These are phyloP conservation scores for Corniculantispora saksenae DNA, from an alignment of 2,329 filamentous ascomycete genomes.

Conservation along the genomic window DNA sequence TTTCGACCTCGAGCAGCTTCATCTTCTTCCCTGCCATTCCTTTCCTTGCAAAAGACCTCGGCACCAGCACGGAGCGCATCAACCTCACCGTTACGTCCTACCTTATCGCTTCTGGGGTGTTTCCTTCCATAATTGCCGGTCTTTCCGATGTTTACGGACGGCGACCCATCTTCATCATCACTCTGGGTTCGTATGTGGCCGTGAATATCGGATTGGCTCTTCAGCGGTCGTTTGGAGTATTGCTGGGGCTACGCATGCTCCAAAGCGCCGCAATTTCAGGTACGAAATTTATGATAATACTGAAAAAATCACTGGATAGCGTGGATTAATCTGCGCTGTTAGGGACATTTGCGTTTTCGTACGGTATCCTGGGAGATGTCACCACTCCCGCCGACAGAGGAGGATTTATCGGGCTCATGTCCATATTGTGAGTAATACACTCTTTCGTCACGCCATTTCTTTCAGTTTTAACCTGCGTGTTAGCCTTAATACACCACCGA, in stretches of 20 bases:
- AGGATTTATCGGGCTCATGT: constrained; percentile 33
- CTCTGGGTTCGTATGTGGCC: constrained; percentile 43
- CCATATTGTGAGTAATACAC: neutral
- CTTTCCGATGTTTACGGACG: constrained; percentile 45
- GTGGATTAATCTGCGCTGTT: neutral
- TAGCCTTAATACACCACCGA: constrained; percentile 2
- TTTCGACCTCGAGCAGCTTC: constrained; percentile 29
- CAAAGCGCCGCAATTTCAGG: constrained; percentile 48
- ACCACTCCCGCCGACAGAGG: constrained; percentile 56
- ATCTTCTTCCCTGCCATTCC: constrained; percentile 30
- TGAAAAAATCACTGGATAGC: too few relatives aligned
- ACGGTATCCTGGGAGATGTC: constrained; percentile 56
- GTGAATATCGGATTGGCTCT: constrained; percentile 46
- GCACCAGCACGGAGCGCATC: constrained; percentile 27
- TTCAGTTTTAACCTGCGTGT: too few relatives aligned
- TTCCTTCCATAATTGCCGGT: neutral
- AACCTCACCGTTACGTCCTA: constrained; percentile 42
- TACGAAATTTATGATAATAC: neutral
- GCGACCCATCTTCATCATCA: constrained; percentile 46
- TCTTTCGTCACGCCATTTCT: too few relatives aligned
- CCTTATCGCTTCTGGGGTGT: constrained; percentile 44
- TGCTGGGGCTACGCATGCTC: constrained; percentile 47
- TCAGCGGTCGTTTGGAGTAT: constrained; percentile 40
- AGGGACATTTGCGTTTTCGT: constrained; percentile 52
- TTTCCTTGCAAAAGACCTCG: constrained; percentile 25